Percentiles rank a stretch among this genome's conserved stretches.
These are phyloP conservation scores for Colletotrichum cordylinicola DNA, from an alignment of 2,329 filamentous ascomycete species.

Conservation along the genomic window DNA sequence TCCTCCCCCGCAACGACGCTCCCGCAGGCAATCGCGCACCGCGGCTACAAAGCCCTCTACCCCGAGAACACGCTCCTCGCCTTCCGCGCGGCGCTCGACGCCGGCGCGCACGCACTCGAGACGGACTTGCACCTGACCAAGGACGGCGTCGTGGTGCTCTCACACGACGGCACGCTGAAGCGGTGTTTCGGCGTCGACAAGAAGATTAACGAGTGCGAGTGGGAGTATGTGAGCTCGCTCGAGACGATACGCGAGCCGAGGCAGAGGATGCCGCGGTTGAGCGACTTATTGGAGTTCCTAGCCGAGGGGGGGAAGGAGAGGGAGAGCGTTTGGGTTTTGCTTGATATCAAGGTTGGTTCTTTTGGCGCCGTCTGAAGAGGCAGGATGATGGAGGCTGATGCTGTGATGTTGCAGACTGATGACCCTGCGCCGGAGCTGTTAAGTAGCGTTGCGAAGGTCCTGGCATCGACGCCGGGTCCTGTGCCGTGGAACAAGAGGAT, in stretches of 20 bases:
- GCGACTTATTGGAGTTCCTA: slow-evolving; percentile 77
- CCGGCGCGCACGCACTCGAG: slow-evolving; percentile 82
- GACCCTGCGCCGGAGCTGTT: slow-evolving; percentile 77
- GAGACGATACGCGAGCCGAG: slow-evolving; percentile 71
- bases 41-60: slow-evolving; percentile 77
- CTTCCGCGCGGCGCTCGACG: slow-evolving; percentile 75
- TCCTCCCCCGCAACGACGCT: slow-evolving; percentile 30
- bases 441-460: slow-evolving; percentile 66
- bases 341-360: slow-evolving; percentile 81
- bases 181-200: slow-evolving; percentile 81
- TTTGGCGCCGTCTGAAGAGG: neutral
- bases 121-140: slow-evolving; percentile 85
- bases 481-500: slow-evolving; percentile 76
- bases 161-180: slow-evolving; percentile 79
- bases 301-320: slow-evolving; percentile 66
- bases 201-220: slow-evolving; percentile 77
- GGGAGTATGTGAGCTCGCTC: slow-evolving; percentile 73
- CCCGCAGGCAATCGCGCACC: slow-evolving; percentile 79
- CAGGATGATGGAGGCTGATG: neutral
- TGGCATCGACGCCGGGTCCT: slow-evolving; percentile 56
- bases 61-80: slow-evolving; percentile 89
- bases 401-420: slow-evolving; percentile 57
- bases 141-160: slow-evolving; percentile 85
- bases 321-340: slow-evolving; percentile 76
- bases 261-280: slow-evolving; percentile 74